phyloP scores from a whole-genome alignment of 2,329 filamentous ascomycete genomes.

The Periconia sp. region DNA sequence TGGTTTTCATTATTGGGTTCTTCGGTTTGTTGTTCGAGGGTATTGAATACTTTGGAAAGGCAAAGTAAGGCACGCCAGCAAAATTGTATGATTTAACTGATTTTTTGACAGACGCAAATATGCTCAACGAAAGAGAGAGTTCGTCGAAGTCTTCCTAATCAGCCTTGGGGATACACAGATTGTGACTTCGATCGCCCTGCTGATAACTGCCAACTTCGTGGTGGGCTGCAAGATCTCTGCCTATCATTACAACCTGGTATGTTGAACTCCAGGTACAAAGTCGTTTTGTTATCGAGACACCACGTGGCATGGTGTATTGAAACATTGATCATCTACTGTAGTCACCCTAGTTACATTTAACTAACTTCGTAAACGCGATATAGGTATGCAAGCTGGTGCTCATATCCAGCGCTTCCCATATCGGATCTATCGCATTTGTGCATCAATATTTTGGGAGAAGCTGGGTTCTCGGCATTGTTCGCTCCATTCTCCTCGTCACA shows the following conservation, averaged over 20 bases:
- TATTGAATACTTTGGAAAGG: not conserved
- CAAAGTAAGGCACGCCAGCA: not conserved
- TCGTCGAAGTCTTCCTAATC: not conserved
- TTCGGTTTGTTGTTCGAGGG: not conserved
- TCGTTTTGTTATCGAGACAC: too few relatives aligned
- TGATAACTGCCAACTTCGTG: not conserved
- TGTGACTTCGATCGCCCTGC: slow-evolving; percentile 1
- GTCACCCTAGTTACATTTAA: too few relatives aligned
- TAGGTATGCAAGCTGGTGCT: slow-evolving; percentile 1
- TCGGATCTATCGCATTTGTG: slow-evolving; percentile 1
- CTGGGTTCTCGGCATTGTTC: not conserved
- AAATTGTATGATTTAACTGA: not conserved
- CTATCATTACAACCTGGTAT: slow-evolving; percentile 8
- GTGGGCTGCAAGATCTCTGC: slow-evolving; percentile 4
- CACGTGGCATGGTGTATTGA: too few relatives aligned
- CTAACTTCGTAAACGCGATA: too few relatives aligned
- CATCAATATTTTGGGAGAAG: slow-evolving; percentile 2
- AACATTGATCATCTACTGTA: too few relatives aligned
- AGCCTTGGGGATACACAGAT: slow-evolving; percentile 1
- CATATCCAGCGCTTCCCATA: slow-evolving; percentile 3
- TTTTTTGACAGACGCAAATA: not conserved
- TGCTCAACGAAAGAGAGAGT: not conserved
- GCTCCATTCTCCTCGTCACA: not conserved
- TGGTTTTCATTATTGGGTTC: not conserved
- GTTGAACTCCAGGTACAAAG: too few relatives aligned